Base-by-base conservation (phyloP, 805 yeast genomes). In the Peterozyma xylosa region DNA sequence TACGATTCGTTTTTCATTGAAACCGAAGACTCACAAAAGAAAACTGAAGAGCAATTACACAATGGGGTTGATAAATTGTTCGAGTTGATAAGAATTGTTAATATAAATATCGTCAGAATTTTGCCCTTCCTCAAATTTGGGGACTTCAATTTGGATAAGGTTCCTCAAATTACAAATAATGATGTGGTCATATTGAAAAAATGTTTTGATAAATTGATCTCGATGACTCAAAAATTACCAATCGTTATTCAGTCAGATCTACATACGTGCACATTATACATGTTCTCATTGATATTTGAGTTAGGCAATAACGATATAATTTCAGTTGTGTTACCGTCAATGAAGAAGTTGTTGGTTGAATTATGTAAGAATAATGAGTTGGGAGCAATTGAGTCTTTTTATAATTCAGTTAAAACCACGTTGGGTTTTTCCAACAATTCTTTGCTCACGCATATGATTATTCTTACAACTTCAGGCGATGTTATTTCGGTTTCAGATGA, bases 51-150 rank as follows among this genome's bases (percentile, higher is more conserved):
- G 9, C 70, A 66, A 33, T 65, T 78, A 44, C 64, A 73, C 32
- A 62, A 67, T 29, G 82, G 80, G 42, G 81, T 86, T 43, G 95
- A 87, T 52, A 87, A 86, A 54, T 63, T 88, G 37, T 87, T 91
- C 59, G 97, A 91, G 56, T 66, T 90, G 21, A 62, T 89, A 41
- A 70, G 96, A 49, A 72, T 89, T 5, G 74, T 77, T 14, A 69
- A 85, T 66, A 67, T 81, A 16, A 82, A 86, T 0, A 62, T 89
- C 14, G 72, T 81, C 27, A 70, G 67, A 30, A 63, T 73, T 9
- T 61, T 84, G 37, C 90, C 95, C 9, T 74, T 79, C 42, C 64
- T 82, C 35, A 71, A 74, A 45, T 72, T 70, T 29, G 72, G 68
- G 35, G 71, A 56, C 43, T 64, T 73, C 39, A 51, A 49, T 38